Base-by-base conservation (phyloP, 1,284 basidiomycete genomes). In the Ganoderma sp. region DNA sequence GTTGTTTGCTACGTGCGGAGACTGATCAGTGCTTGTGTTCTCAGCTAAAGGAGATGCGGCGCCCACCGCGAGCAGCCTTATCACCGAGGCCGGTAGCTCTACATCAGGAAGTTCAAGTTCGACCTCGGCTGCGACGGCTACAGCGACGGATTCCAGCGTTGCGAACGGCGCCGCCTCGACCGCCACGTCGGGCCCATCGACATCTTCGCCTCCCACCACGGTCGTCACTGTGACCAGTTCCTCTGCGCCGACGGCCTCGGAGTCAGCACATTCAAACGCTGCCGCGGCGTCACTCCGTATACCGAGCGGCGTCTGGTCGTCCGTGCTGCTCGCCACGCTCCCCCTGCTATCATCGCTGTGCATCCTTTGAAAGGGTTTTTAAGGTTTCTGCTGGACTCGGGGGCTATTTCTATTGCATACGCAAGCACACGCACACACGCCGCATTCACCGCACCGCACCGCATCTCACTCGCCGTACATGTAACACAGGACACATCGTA, bases 31-130 rank as follows among this genome's bases (percentile, higher is more conserved):
- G 22, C 3, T 52, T 19, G 5, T 5, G 7, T 52, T 34, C 32
- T 25, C 39, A 72, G 71, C 56, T 43, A 72, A 62, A 41, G 62
- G 34, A 17, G 68, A 72, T 48, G 56, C 61, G 25, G 71, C 71
- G 1, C 71, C 71, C 10, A 72, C 71, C 14, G 57, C 56, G 7
- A 72, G 71, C 63, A 67, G 56, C 54, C 67, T 72, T 14, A 65
- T 72, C 48, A 42, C 59, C 61, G 71, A 72, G 63, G 56, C 25
- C 32, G 45, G 42, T 25, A 22, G 63, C 48, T 45, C 63, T 6
- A 37, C 61, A 2, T 39, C 45, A 17, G 14, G 22, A 50, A 50
- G 48, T 12, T 39, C 37, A 10, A 39, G 8, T 39, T 39, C 37
- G 37, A 39, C 37, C 37, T 39, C 43, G 9, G 14, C 42, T 15